Evolutionary conservation across 163 green algal genomes (phyloP), one percentile per base, ranked within the genome.

Genomic region (Chlorella variabilis): DNA sequence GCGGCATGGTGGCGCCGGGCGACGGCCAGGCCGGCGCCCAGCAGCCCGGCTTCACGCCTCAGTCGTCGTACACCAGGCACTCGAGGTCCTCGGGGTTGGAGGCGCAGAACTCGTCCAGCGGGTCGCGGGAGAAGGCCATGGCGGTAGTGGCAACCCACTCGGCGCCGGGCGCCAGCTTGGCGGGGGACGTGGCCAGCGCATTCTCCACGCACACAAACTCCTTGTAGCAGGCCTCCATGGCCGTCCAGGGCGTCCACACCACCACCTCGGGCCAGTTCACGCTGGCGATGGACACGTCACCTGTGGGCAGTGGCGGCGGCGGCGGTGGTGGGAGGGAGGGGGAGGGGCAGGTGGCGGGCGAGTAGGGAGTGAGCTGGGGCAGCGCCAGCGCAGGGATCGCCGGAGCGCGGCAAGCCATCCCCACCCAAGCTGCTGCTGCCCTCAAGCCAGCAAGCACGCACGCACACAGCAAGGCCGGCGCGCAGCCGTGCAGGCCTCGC

Each of bases 121-220:
- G 75, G 75, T 81, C 59, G 33, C 42, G 36, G 2, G 66, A 29
- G 34, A 83, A 63, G 31, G 39, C 39, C 27, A 88, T 70, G 51
- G 77, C 34, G 23, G 70, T 82, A 33, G 71, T 38, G 48, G 71
- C 45, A 23, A 56, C 42, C 77, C 77, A 85, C n/a, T 27, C 51
- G 29, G 76, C 77, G 45, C 77, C 77, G 33, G 83, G 70, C 13
- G 65, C 71, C 78, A 88, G 63, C 7, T 6, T 48, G 18, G 81
- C 63, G 2, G 73, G 29, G 18, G 31, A 8, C 20, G 78, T 63
- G 31, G 42, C 56, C 77, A 91, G 88, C 18, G 92, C 93, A 61
- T 97, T 98, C 84, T 98, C 94, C 42, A 98, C 94, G 85, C 95
- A 98, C 54, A 92, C 92, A 89, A 98, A 98, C 58, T 82, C 63